These are phyloP conservation scores for Punica granatum DNA, from an alignment of 345 rosid species.

Conservation along the genomic window DNA sequence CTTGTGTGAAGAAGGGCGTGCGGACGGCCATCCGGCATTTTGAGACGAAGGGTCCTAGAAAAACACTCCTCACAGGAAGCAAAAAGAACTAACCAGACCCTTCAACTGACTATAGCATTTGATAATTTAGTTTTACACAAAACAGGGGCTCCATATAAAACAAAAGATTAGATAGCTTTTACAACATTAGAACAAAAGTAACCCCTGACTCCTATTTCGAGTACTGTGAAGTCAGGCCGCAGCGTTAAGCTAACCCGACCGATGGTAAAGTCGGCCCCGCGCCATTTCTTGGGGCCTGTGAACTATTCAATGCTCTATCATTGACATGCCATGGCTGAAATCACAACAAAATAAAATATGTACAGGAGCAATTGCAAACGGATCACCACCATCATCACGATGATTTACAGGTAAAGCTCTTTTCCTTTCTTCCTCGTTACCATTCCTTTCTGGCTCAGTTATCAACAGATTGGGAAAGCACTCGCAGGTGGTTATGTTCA, in stretches of 20 bases:
- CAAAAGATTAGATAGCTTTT: background rate
- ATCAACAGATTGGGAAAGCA: constrained; percentile 59
- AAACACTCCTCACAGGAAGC: background rate
- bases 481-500: constrained; percentile 76
- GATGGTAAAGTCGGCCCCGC: background rate
- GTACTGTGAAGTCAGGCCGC: background rate
- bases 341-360: constrained; percentile 26
- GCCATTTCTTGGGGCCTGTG: background rate
- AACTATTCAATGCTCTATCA: background rate
- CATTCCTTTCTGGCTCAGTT: constrained; percentile 19
- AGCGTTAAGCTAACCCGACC: background rate
- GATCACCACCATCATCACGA: constrained; percentile 3
- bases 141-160: background rate
- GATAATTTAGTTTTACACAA: background rate
- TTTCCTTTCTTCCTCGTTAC: constrained; percentile 1
- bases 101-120: background rate
- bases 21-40: too few relatives aligned
- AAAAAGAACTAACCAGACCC: background rate
- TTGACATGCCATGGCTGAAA: background rate
- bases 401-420: constrained; percentile 13
- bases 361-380: constrained; percentile 45
- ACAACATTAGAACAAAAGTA: background rate
- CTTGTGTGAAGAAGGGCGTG: too few relatives aligned
- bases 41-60: background rate
- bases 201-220: background rate